A percentile compares a stretch with the other conserved stretches of the same genome.
Conservation (phyloP, 148 eudicot genomes). For the Diospyros lotus region DNA sequence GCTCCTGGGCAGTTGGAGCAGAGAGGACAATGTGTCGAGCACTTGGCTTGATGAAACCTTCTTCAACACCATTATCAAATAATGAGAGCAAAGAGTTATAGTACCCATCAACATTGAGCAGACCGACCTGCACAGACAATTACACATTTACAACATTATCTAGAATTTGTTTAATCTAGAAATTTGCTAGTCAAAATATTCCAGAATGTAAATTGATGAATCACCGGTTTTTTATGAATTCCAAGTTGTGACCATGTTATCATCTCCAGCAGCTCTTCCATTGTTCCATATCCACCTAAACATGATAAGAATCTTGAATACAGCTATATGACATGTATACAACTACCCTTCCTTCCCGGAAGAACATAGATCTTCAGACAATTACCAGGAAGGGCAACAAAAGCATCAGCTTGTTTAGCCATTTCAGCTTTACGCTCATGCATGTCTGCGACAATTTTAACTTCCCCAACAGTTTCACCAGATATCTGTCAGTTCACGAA, state of each 20-base stretch:
- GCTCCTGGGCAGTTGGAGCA: constrained; percentile 77
- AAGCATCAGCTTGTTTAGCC: constrained; percentile 91
- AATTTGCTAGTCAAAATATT: background rate
- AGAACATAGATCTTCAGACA: background rate
- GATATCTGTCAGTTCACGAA: constrained; percentile 57
- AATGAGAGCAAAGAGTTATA: constrained; percentile 73
- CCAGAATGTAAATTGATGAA: constrained; percentile 4
- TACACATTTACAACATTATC: background rate
- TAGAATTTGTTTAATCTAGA: background rate
- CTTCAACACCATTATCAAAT: constrained; percentile 92
- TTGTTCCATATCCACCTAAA: constrained; percentile 95
- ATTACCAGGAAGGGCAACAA: constrained; percentile 94
- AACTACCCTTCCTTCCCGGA: background rate
- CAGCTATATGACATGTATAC: background rate
- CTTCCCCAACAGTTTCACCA: constrained; percentile 77
- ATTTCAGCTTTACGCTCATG: constrained; percentile 96
- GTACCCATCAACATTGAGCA: constrained; percentile 92
- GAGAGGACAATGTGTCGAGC: constrained; percentile 75
- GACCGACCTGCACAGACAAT: constrained; percentile 53
- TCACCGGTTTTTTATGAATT: constrained; percentile 83
- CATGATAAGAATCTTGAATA: constrained; percentile 9
- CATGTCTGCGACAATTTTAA: constrained; percentile 84
- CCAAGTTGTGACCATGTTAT: constrained; percentile 98
- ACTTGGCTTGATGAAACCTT: constrained; percentile 88
- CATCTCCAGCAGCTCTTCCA: constrained; percentile 93